phyloP scores from a whole-genome alignment of 1,139 yeast species.

The Hansenula anomala region DNA sequence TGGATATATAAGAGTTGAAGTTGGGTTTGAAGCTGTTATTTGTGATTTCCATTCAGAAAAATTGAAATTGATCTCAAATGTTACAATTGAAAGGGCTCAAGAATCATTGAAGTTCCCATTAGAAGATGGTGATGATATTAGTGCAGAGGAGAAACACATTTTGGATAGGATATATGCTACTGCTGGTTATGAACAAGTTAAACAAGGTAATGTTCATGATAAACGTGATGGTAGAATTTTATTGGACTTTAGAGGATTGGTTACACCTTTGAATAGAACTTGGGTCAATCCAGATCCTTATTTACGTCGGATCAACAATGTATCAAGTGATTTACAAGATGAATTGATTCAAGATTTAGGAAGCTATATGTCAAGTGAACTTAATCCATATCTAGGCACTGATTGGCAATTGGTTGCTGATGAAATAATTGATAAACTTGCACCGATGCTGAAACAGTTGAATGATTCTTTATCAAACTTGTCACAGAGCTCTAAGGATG shows the following conservation, averaged over 20 bases:
- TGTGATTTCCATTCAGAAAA: conserved; percentile 44
- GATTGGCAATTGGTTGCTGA: conserved; percentile 48
- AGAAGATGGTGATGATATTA: conserved; percentile 13
- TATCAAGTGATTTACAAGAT: conserved; percentile 29
- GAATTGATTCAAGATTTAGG: conserved; percentile 33
- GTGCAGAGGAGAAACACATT: conserved; percentile 20
- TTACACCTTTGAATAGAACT: conserved; percentile 46
- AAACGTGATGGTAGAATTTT: conserved; percentile 41
- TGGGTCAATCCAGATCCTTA: conserved; percentile 42
- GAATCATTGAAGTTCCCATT: conserved; percentile 30
- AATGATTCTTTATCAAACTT: conserved; percentile 27
- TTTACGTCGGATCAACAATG: conserved; percentile 37
- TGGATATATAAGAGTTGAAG: conserved; percentile 49
- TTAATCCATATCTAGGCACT: conserved; percentile 35
- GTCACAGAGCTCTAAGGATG: conserved; percentile 4
- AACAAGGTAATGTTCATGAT: conserved; percentile 38
- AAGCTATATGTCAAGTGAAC: conserved; percentile 21
- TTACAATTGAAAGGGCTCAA: conserved; percentile 31
- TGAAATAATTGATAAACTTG: conserved; percentile 42
- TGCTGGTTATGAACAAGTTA: conserved; percentile 36
- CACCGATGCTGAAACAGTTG: conserved; percentile 38
- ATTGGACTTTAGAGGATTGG: conserved; percentile 44
- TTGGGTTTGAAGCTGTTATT: conserved; percentile 50
- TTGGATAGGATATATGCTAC: conserved; percentile 22
- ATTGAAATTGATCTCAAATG: conserved; percentile 38